Evolutionary conservation across 2,329 filamentous ascomycete genomes (phyloP), one percentile per base, ranked within the genome.

Genomic region (Aureobasidium vineae): DNA sequence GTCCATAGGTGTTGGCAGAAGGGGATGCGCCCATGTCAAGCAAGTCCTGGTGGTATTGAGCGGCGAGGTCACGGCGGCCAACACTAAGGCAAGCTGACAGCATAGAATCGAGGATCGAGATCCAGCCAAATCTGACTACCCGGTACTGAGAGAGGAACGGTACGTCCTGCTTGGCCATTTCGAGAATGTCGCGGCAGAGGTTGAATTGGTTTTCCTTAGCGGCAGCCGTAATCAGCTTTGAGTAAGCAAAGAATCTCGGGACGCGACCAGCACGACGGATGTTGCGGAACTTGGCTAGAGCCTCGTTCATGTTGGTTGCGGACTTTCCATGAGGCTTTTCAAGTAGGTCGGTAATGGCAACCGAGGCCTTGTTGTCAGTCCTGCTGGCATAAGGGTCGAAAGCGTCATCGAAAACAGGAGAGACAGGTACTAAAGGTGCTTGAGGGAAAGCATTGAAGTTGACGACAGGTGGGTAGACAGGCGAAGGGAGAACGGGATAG

Each of bases 61-160:
- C 88, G 68, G 95, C 95, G 68, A 91, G 82, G 67, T 85, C 84
- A 66, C 94, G 91, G 75, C 94, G 89, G 69, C 92, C 91, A 54
- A 91, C 84, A 49, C 87, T 92, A 66, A 99, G 84, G 74, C 90
- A 97, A 50, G 93, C 93, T 71, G 93, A 92, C 66, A 98, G 89
- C 93, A 98, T 97, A 54, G 95, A 90, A 76, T 99, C 95, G 52
- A 98, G 84, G 69, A 99, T 98, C 2, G 92, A 93, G 49, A 93
- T 91, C 95, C 95, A 99, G 59, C 95, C 95, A 74, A 97, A 96
- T 69, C 92, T 88, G 38, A 98, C 93, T 69, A 92, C 87, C 26
- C 90, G 86, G 76, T 96, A 96, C 76, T 97, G 90, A 49, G 88
- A 84, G 69, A 94, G 83, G 40, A 94, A 85, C 56, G 95, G 95